Base-by-base conservation (phyloP, 768 basidiomycete species). In the Phaeolepiota aurea region DNA sequence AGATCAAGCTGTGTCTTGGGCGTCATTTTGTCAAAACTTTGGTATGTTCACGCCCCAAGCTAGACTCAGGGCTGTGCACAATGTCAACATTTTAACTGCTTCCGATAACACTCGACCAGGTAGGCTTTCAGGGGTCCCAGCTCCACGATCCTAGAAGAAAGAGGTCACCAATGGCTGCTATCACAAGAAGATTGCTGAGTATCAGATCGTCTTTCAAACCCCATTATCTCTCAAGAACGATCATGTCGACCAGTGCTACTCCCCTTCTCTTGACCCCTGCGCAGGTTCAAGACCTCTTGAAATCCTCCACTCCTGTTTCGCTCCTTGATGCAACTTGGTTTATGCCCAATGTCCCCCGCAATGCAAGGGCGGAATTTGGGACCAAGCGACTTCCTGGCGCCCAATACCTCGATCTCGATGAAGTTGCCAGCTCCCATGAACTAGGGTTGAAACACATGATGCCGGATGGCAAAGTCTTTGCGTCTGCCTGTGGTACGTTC, bases 401-500 rank as follows among this genome's bases (percentile, higher is more conserved):
- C 1, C 74, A 72, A 38, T 87, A 79, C 52, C 70, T 91, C 48
- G 84, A 91, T 55, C 65, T 93, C 18, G 92, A 96, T 58, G 68
- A 77, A 38, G 83, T 89, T 19, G 76, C 85, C 1, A 79, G 76
- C 44, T 61, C 74, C 5, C 82, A 88, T 55, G 73, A 80, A 40
- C 70, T 93, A 3, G 87, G 85, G 10, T 67, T 98, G 16, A 85
- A 85, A 53, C 94, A 98, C 63, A 98, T 98, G 92, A 80, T 98
- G 73, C 96, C 96, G 13, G 61, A 68, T 22, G 66, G 63, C 23
- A 68, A 74, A 32, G 63, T 66, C 25, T 98, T 98, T 58, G 80
- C 82, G 18, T 68, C 74, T 42, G 82, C 87, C 5, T 90, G 87
- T 54, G 79, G 90, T 93, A 65, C 47, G 83, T 19, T 33, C 13